Percentiles rank a stretch among this genome's conserved stretches.
Conservation (phyloP, 352 stramenopile genomes). For the Phytophthora boehmeriae region DNA sequence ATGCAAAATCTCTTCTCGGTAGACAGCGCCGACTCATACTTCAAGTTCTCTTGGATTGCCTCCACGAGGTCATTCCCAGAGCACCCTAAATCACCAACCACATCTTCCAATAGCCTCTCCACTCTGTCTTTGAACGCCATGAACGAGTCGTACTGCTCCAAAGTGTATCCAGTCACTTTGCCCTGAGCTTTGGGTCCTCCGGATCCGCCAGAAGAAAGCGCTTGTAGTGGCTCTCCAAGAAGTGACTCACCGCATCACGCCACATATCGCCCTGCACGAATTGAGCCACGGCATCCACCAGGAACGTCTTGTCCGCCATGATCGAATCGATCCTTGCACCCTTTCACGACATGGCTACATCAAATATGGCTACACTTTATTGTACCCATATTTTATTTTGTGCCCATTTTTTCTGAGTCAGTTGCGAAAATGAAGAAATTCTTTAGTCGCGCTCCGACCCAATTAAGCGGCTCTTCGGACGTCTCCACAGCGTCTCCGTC, state of each 20-base stretch:
- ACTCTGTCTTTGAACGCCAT: conserved; percentile 73
- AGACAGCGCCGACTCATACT: conserved; percentile 34
- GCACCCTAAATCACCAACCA: conserved; percentile 68
- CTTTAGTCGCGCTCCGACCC: neutral
- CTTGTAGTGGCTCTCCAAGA: conserved; percentile 62
- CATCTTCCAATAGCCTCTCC: conserved; percentile 61
- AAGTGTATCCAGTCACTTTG: conserved; percentile 41
- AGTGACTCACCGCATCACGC: conserved; percentile 54
- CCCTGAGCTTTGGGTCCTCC: conserved; percentile 24
- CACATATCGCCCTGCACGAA: conserved; percentile 66
- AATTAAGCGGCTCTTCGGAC: neutral
- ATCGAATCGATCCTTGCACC: conserved; percentile 11
- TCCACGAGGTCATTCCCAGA: conserved; percentile 59
- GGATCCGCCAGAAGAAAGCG: conserved; percentile 46
- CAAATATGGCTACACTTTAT: neutral
- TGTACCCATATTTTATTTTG: neutral
- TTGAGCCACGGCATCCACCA: conserved; percentile 75
- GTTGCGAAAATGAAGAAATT: conserved; percentile 7
- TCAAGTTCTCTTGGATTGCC: conserved; percentile 50
- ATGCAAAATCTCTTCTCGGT: conserved; percentile 67
- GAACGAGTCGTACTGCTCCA: conserved; percentile 75
- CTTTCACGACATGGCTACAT: conserved; percentile 25
- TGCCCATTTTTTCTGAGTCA: no score
- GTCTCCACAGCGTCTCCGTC: neutral
- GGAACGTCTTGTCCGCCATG: conserved; percentile 62